phyloP scores from a whole-genome alignment of 768 basidiomycete genomes.

The Boletus subcaerulescens region DNA sequence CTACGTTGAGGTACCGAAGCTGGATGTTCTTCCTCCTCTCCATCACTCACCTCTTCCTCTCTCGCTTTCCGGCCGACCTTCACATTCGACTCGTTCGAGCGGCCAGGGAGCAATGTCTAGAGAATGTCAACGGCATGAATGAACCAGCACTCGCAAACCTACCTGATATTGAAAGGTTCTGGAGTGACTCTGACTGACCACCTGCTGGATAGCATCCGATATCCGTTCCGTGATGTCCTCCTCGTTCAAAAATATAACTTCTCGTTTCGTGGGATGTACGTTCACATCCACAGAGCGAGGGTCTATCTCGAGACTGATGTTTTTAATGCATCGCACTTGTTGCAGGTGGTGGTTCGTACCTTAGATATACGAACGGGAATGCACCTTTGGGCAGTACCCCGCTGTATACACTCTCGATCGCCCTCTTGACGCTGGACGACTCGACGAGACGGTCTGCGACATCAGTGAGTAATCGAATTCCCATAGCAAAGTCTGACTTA shows the following conservation, averaged over 20 bases:
- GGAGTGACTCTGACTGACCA: conserved; percentile 64
- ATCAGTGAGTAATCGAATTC: not conserved
- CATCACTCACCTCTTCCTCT: conserved; percentile 36
- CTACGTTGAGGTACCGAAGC: conserved; percentile 26
- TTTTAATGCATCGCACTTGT: not conserved
- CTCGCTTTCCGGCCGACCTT: conserved; percentile 33
- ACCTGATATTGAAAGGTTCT: conserved; percentile 74
- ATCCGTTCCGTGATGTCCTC: conserved; percentile 80
- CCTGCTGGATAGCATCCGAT: conserved; percentile 67
- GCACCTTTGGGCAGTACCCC: conserved; percentile 86
- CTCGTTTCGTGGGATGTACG: conserved; percentile 96
- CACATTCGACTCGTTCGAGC: conserved; percentile 33
- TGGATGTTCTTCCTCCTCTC: conserved; percentile 31
- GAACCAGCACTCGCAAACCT: not conserved
- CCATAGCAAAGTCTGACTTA: conserved; percentile 36
- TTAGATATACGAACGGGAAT: conserved; percentile 90
- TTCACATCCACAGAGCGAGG: conserved; percentile 93
- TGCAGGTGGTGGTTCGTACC: conserved; percentile 44
- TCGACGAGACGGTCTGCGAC: conserved; percentile 85
- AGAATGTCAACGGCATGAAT: not conserved
- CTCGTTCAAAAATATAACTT: conserved; percentile 93
- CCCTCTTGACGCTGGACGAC: conserved; percentile 79
- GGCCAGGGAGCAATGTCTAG: conserved; percentile 62
- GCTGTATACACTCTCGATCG: conserved; percentile 83
- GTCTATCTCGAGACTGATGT: conserved; percentile 70